These are phyloP conservation scores for Phyllosticta capitalensis DNA, from an alignment of 2,329 filamentous ascomycete genomes.

Conservation along the genomic window DNA sequence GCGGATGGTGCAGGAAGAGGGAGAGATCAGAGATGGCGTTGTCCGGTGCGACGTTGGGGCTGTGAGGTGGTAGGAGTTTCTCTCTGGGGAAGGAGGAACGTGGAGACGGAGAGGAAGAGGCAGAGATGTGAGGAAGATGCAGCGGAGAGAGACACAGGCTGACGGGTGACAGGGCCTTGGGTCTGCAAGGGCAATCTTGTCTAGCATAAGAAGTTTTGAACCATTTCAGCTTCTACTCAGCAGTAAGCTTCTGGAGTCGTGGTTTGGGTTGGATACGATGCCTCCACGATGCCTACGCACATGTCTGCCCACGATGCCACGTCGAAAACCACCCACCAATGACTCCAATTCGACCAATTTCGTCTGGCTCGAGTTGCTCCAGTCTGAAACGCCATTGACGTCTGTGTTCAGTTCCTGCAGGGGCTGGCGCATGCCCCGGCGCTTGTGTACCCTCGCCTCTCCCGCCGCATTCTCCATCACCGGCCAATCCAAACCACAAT, in stretches of 20 bases:
- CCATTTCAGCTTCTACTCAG: too few species aligned
- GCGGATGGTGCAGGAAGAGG: neutral
- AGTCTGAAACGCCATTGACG: neutral
- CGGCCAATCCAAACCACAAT: neutral
- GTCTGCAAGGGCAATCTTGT: neutral
- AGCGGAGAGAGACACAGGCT: too few species aligned
- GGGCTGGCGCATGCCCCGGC: neutral
- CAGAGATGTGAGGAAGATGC: neutral
- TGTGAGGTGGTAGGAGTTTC: neutral
- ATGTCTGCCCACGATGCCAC: too few species aligned
- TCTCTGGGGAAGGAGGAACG: neutral
- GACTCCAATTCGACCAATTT: too few species aligned
- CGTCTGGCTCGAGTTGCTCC: neutral
- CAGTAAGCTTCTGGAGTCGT: too few species aligned
- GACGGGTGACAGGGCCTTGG: neutral
- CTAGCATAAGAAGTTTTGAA: too few species aligned
- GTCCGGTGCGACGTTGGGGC: neutral
- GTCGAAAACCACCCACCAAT: too few species aligned
- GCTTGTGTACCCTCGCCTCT: neutral
- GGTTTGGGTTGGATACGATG: too few species aligned
- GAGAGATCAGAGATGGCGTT: neutral
- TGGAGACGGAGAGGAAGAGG: neutral
- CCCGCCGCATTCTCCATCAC: neutral
- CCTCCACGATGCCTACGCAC: too few species aligned
- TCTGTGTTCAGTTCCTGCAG: neutral